Conservation (phyloP, 495 filamentous ascomycete genomes). For the Schizothecium vesticola region DNA sequence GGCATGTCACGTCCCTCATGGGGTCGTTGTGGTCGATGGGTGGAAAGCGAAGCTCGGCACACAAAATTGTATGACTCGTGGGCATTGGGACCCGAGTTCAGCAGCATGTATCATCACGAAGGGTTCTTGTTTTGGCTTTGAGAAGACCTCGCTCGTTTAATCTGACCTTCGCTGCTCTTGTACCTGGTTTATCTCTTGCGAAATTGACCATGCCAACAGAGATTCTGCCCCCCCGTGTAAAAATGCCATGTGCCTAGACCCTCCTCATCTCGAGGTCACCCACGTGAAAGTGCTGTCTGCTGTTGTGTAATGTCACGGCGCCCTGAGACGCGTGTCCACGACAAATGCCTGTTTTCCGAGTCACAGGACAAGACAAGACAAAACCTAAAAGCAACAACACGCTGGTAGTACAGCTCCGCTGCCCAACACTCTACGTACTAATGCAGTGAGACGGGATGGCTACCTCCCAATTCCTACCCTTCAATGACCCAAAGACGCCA, state of each 20-base stretch:
- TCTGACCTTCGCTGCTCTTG: background rate
- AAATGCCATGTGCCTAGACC: no score
- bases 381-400: background rate
- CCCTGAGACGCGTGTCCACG: background rate
- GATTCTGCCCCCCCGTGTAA: background rate
- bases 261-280: background rate
- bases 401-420: background rate
- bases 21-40: background rate
- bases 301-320: background rate
- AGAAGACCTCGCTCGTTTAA: background rate
- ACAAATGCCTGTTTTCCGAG: background rate
- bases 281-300: background rate
- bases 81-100: background rate
- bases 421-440: background rate
- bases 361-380: background rate
- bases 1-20: background rate
- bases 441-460: background rate
- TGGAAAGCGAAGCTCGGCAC: background rate
- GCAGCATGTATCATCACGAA: background rate
- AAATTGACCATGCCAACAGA: background rate
- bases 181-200: no score
- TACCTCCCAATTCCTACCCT: background rate
- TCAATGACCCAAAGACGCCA: background rate
- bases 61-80: background rate
- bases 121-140: background rate